These are phyloP conservation scores for Talaromyces funiculosus DNA, from an alignment of 2,329 filamentous ascomycete genomes.

Conservation along the genomic window DNA sequence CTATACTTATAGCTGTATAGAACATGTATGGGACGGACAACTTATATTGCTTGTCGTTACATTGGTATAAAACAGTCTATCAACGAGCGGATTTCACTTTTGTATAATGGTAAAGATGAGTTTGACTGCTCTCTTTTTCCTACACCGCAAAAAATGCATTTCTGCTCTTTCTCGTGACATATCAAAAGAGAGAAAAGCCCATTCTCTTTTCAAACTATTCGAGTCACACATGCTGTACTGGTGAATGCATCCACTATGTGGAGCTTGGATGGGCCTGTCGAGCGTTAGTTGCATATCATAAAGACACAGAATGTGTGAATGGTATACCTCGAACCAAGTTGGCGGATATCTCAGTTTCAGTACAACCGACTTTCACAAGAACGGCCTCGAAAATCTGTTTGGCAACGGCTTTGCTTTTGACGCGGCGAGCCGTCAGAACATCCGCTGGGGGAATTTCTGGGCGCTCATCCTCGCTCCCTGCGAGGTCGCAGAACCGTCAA, in stretches of 20 bases:
- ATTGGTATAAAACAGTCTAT: not conserved
- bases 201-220: conserved; percentile 2
- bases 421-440: conserved; percentile 51
- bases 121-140: not conserved
- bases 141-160: conserved; percentile 1
- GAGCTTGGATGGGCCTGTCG: conserved; percentile 41
- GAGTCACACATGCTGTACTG: conserved; percentile 12
- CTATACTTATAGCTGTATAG: not conserved
- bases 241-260: conserved; percentile 28
- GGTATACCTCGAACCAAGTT: conserved; percentile 36
- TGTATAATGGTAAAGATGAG: not conserved
- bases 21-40: not conserved
- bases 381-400: conserved; percentile 28
- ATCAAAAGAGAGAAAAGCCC: not conserved
- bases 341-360: conserved; percentile 28
- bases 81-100: not conserved
- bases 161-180: not conserved
- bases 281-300: not conserved
- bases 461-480: conserved; percentile 76
- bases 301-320: not conserved
- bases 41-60: not conserved
- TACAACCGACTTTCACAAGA: conserved; percentile 26
- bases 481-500: conserved; percentile 89
- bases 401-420: conserved; percentile 32
- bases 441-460: conserved; percentile 51